Conservation (phyloP, 2,329 filamentous ascomycete species). For the Acarospora socialis region DNA sequence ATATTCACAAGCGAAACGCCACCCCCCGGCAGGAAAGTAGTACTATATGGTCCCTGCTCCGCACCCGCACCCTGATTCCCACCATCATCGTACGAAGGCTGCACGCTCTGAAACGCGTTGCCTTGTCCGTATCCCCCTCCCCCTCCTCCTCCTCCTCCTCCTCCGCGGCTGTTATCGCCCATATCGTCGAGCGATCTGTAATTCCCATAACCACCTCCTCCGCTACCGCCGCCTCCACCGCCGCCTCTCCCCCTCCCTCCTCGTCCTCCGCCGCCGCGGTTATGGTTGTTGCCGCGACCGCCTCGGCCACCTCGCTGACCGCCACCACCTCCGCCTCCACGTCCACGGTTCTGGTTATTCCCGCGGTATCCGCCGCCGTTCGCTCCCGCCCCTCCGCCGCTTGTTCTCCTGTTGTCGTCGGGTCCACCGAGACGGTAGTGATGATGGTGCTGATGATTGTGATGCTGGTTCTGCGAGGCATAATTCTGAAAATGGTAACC, state of each 20-base stretch:
- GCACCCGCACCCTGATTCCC: background rate
- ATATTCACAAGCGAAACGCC: too few species aligned
- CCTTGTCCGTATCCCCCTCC: conserved; percentile 10
- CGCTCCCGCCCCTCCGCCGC: conserved; percentile 3
- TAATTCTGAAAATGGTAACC: too few species aligned
- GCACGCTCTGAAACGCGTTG: conserved; percentile 1
- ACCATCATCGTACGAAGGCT: conserved; percentile 12
- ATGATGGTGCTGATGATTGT: conserved; percentile 14
- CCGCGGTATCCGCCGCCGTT: conserved; percentile 1
- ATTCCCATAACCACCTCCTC: too few species aligned
- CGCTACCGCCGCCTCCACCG: conserved; percentile 5
- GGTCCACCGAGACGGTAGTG: conserved; percentile 20
- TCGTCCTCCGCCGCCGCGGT: conserved; percentile 6
- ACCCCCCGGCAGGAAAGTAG: conserved; percentile 7
- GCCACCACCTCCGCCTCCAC: conserved; percentile 1
- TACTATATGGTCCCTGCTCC: conserved; percentile 7
- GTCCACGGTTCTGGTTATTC: conserved; percentile 8
- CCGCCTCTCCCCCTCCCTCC: conserved; percentile 6
- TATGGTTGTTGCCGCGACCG: too few species aligned
- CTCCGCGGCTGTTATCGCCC: conserved; percentile 7
- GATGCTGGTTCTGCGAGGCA: conserved; percentile 16
- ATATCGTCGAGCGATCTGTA: too few species aligned
- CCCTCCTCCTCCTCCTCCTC: conserved; percentile 5
- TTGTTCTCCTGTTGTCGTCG: conserved; percentile 12
- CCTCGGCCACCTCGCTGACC: background rate